A percentile compares a stretch with the other conserved stretches of the same genome.
These are phyloP conservation scores for Penicillium sp. DNA, from an alignment of 2,329 filamentous ascomycete genomes.

Conservation along the genomic window DNA sequence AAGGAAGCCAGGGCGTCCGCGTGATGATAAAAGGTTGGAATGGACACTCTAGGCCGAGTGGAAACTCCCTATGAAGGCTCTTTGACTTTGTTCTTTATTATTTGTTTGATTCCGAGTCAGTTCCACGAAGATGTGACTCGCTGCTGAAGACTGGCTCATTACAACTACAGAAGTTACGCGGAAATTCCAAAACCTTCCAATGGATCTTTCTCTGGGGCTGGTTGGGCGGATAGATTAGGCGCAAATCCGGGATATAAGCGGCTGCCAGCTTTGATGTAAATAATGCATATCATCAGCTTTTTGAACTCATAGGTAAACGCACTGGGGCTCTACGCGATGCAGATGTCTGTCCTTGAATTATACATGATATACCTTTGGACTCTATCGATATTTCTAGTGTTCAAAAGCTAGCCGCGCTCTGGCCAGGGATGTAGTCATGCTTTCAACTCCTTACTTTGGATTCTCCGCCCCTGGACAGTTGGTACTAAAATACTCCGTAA, in stretches of 20 bases:
- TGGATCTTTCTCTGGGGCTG: not conserved
- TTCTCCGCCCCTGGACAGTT: not conserved
- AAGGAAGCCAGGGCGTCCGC: constrained; percentile 22
- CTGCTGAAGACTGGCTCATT: not conserved
- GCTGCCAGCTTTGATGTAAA: not conserved
- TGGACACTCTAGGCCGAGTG: not conserved
- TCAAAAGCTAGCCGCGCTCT: not conserved
- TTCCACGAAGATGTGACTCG: not conserved
- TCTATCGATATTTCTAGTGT: not conserved
- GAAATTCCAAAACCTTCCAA: not conserved
- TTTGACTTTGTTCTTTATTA: not conserved
- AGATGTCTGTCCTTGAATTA: not conserved
- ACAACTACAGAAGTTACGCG: not conserved
- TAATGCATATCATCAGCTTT: not conserved
- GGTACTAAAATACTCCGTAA: not conserved
- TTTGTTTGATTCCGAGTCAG: not conserved
- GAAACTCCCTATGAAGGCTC: not conserved
- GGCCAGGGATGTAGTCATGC: not conserved
- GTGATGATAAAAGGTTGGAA: constrained; percentile 15
- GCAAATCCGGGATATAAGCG: not conserved
- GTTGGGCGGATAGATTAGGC: not conserved
- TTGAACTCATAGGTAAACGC: not conserved
- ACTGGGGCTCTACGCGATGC: not conserved
- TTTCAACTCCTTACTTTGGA: constrained; percentile 4
- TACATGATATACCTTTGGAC: not conserved